Percentiles rank a stretch among this genome's conserved stretches.
These are phyloP conservation scores for Ceratobasidium sp. DNA, from an alignment of 1,284 basidiomycete genomes.

Conservation along the genomic window DNA sequence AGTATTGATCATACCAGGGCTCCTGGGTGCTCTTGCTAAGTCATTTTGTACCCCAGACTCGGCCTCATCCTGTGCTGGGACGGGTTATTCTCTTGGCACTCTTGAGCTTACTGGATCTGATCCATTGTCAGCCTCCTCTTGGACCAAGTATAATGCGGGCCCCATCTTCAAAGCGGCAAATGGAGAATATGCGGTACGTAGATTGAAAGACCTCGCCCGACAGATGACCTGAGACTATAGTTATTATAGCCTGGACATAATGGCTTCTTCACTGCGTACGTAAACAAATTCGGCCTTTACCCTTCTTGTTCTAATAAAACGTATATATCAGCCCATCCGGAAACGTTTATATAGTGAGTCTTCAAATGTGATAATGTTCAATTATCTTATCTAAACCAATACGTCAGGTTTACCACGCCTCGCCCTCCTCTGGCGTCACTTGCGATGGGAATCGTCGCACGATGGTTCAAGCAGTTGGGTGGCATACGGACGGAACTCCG, in stretches of 20 bases:
- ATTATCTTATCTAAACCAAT: neutral
- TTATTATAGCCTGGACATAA: neutral
- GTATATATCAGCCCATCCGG: neutral
- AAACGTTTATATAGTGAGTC: neutral
- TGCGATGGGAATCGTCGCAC: no score
- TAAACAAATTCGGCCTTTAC: neutral
- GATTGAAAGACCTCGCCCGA: no score
- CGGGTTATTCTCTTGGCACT: constrained; percentile 35
- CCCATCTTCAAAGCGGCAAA: constrained; percentile 12
- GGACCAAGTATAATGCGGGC: constrained; percentile 4
- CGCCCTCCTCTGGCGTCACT: constrained; percentile 18
- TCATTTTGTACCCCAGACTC: constrained; percentile 9
- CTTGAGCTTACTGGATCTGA: neutral
- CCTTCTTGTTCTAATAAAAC: neutral
- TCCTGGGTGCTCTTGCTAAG: neutral
- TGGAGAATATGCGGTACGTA: neutral
- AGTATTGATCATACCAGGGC: neutral
- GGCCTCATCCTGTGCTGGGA: constrained; percentile 27
- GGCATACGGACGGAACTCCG: constrained; percentile 43
- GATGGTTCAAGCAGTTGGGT: neutral
- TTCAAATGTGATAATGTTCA: no score
- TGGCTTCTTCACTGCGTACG: neutral
- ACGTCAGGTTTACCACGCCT: constrained; percentile 47
- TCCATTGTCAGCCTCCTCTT: neutral
- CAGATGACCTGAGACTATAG: no score